Evolutionary conservation across 306 rosid genomes (phyloP).

Genomic region (Corylus americana): DNA sequence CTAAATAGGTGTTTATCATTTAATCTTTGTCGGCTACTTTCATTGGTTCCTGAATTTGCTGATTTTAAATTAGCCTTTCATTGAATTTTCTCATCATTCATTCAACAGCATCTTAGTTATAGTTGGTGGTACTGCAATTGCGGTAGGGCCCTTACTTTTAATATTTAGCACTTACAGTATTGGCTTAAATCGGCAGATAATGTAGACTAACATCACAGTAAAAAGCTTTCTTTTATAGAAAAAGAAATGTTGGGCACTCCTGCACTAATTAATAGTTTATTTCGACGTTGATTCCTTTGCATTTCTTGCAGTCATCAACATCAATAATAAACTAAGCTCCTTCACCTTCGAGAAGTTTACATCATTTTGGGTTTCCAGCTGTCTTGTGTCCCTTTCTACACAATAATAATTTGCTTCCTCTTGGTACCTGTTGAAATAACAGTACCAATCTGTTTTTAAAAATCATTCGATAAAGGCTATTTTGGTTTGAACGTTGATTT

Average conservation of each 20-base stretch:
- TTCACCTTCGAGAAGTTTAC: not conserved
- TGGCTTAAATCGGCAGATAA: not conserved
- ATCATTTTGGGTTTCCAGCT: conserved; percentile 11
- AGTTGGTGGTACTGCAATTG: not conserved
- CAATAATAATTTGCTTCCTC: not conserved
- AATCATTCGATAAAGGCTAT: not conserved
- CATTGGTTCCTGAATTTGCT: not conserved
- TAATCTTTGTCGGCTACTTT: not conserved
- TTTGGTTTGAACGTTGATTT: not conserved
- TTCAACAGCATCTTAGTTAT: not conserved
- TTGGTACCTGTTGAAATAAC: too few species aligned
- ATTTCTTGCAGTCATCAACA: not conserved
- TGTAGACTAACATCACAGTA: not conserved
- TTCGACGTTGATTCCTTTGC: not conserved
- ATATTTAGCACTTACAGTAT: too few species aligned
- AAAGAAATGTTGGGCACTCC: not conserved
- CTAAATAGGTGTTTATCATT: too few species aligned
- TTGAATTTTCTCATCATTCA: not conserved
- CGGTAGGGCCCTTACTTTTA: not conserved
- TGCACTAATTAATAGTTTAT: not conserved
- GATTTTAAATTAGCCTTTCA: not conserved
- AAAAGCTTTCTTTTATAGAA: not conserved
- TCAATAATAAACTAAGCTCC: not conserved
- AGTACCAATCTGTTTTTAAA: not conserved
- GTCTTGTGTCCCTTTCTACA: conserved; percentile 8